Evolutionary conservation across 805 yeast genomes (phyloP), one percentile per base, ranked within the genome.

Genomic region (Saccharomyces paradoxus): DNA sequence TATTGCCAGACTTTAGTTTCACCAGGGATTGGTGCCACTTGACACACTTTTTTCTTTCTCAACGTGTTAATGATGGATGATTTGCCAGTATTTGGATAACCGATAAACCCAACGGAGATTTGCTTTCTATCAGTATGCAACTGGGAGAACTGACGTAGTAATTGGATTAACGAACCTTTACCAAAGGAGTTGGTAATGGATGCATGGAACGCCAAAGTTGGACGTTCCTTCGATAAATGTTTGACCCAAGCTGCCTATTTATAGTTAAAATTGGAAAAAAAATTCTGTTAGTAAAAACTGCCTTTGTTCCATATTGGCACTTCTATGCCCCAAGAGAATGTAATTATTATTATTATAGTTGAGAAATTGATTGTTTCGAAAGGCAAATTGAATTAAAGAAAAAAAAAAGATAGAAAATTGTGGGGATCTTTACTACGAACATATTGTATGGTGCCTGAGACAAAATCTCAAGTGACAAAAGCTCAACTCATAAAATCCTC

Each of bases 1-100:
- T 92, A 92, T 77, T 92, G 99, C 99, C 99, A 92, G 48, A 92
- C 97, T 73, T 92, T 92, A 37, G 99, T 92, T 70, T 92, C 99
- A 71, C 99, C 99, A 30, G 99, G 99, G 64, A 92, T 90, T 50
- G 99, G 99, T 1, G 99, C 99, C 50, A 92, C 98, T 48, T 80
- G 84, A 75, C 98, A 94, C 49, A 92, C 99, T 75, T 92, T 94
- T 81, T 94, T 94, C 71, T 85, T 84, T 69, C 97, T 83, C 63
- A 92, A 76, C 1, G 98, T 91, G 74, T 92, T 92, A 66, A 92
- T 92, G 61, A 92, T 89, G 46, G 96, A 88, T 1, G 98, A 92
- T 70, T 92, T 92, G 61, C 99, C 99, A n/a, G 97, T 87, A 69
- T 92, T 92, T 61, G 99, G 99, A 70, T 94, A 92, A 14, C 99